Evolutionary conservation across 768 basidiomycete species (phyloP).

Genomic region (Tylopilus cervinicoccineus): DNA sequence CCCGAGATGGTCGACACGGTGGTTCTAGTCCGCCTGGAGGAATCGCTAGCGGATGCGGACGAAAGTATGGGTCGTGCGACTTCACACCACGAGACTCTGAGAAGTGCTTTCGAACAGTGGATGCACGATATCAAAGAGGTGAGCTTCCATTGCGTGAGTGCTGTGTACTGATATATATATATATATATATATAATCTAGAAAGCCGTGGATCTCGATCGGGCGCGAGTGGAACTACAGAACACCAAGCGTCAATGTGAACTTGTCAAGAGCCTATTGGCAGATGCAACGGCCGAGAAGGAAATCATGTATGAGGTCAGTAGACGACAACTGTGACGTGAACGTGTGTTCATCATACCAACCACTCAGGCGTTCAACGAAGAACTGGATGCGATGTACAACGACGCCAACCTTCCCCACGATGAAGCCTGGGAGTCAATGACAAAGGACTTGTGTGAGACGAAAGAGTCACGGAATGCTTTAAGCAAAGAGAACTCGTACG

Average conservation of each 20-base stretch:
- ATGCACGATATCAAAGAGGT: constrained; percentile 58
- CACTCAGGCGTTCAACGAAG: constrained; percentile 85
- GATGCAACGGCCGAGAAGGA: constrained; percentile 86
- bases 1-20: constrained; percentile 15
- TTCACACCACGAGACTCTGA: constrained; percentile 53
- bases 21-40: constrained; percentile 38
- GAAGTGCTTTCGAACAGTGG: constrained; percentile 46
- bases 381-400: constrained; percentile 87
- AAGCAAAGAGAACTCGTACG: constrained; percentile 77
- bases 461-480: constrained; percentile 76
- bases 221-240: constrained; percentile 62
- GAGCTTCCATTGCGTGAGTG: constrained; percentile 11
- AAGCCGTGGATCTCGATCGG: constrained; percentile 58
- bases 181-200: constrained; percentile 37
- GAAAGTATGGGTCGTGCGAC: constrained; percentile 47
- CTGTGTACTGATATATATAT: background rate
- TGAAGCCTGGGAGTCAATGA: constrained; percentile 80
- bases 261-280: constrained; percentile 71
- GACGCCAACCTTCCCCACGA: constrained; percentile 78
- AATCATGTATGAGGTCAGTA: constrained; percentile 83
- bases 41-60: constrained; percentile 56
- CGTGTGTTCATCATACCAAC: constrained; percentile 1
- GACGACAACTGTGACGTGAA: background rate
- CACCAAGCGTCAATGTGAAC: constrained; percentile 68
- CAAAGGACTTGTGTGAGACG: constrained; percentile 63